A percentile compares a stretch with the other conserved stretches of the same genome.
These are phyloP conservation scores for Suhomyces canberraensis DNA, from an alignment of 805 yeast species.

Conservation along the genomic window DNA sequence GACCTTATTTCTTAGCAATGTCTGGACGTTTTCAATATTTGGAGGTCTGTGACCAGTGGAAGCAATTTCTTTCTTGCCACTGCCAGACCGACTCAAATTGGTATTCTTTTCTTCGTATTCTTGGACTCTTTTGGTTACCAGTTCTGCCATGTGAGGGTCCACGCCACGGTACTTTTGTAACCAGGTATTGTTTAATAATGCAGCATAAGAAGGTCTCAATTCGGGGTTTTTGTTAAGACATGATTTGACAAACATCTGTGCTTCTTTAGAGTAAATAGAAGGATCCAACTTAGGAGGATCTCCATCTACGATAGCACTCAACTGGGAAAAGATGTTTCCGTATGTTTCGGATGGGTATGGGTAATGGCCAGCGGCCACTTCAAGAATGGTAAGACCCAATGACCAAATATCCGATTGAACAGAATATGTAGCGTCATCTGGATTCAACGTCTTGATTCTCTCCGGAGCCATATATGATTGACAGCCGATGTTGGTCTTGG, in stretches of 20 bases:
- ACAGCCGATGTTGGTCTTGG: slow-evolving; percentile 94
- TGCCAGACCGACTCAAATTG: slow-evolving; percentile 22
- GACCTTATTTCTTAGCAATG: slow-evolving; percentile 39
- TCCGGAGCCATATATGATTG: slow-evolving; percentile 99
- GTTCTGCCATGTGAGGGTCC: slow-evolving; percentile 29
- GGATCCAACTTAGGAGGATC: slow-evolving; percentile 26
- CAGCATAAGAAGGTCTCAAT: slow-evolving; percentile 74
- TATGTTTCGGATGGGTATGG: slow-evolving; percentile 97
- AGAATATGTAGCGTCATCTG: slow-evolving; percentile 78
- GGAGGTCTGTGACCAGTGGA: slow-evolving; percentile 9
- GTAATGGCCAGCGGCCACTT: slow-evolving; percentile 84
- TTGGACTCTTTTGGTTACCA: slow-evolving; percentile 22
- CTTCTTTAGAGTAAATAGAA: slow-evolving; percentile 58
- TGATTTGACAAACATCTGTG: slow-evolving; percentile 73
- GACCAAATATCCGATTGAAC: slow-evolving; percentile 98
- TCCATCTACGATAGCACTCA: slow-evolving; percentile 78
- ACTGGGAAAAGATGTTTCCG: slow-evolving; percentile 84
- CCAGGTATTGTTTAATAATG: slow-evolving; percentile 84
- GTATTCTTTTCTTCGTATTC: slow-evolving; percentile 19
- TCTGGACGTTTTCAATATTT: slow-evolving; percentile 33
- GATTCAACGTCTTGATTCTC: slow-evolving; percentile 71
- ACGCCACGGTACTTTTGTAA: slow-evolving; percentile 46
- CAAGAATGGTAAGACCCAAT: slow-evolving; percentile 79
- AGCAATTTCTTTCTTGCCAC: slow-evolving; percentile 8
- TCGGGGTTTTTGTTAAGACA: slow-evolving; percentile 81